Base-by-base conservation (phyloP, 2,329 filamentous ascomycete species). In the Elsinoe perseae region DNA sequence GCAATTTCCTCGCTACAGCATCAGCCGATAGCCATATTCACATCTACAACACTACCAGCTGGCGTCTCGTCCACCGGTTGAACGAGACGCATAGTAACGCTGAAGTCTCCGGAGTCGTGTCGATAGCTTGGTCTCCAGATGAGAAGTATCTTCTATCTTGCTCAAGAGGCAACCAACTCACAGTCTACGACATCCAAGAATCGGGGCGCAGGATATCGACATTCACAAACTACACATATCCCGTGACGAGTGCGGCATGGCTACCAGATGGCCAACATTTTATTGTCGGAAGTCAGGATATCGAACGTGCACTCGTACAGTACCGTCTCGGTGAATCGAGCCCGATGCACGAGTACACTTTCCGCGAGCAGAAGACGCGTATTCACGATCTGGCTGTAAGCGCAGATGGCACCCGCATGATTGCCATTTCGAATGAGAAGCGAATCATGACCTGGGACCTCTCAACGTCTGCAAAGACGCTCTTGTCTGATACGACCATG, bases 201-300 rank as follows among this genome's bases (percentile, higher is more conserved):
- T 32, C 21, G 25, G 54, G 87, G 0, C 72, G 74, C 36, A 75
- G 83, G 43, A 74, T 89, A 38, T 78, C 81, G 56, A 81, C 77
- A 7, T 77, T 92, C 14, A 78, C 82, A 53, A 80, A 83, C 48
- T 91, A 93, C 64, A 79, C 80, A n/a, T 86, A 95, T 64, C 87
- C 90, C 0, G 88, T 95, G 34, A 95, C 88, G 44, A 85, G 87
- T 57, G 95, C 90, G 58, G 86, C 88, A n/a, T 98, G 93, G 92
- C 80, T 87, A 4, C 80, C 84, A 0, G 86, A 95, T 65, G 85
- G 86, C 40, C 75, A 82, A 60, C 83, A 82, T 0, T 91, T 97
- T 63, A 80, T 95, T 40, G 84, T 91, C 1, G 89, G 87, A 2
- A 85, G 86, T 7, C 80, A 95, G 28, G 86, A 91, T 63, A 80